Evolutionary conservation across 176 grass and related monocot species (phyloP).

Genomic region (Oryza australiensis): DNA sequence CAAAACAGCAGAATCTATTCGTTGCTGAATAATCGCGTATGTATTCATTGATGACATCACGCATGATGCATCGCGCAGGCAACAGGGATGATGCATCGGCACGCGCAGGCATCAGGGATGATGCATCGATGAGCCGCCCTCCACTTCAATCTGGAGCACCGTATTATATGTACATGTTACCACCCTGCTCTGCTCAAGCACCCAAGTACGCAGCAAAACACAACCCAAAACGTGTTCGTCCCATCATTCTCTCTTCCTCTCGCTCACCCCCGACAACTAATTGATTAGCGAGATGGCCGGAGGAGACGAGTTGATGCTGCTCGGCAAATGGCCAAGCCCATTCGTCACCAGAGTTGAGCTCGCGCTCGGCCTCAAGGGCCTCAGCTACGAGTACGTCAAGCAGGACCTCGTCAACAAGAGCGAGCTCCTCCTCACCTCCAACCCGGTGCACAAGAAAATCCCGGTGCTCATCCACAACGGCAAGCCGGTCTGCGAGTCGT

Average conservation of each 20-base stretch:
- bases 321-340: conserved; percentile 36
- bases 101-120: too few species aligned
- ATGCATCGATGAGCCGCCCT: too few species aligned
- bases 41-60: neutral
- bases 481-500: conserved; percentile 47
- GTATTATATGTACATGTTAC: too few species aligned
- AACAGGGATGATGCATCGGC: neutral
- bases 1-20: too few species aligned
- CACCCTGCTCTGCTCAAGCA: too few species aligned
- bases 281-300: conserved; percentile 1
- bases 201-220: neutral
- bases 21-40: neutral
- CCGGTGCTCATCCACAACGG: conserved; percentile 73
- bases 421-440: conserved; percentile 48
- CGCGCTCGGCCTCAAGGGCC: conserved; percentile 55
- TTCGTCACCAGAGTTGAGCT: conserved; percentile 37
- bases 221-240: neutral
- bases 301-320: conserved; percentile 40
- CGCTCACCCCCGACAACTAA: neutral
- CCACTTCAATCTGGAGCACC: neutral
- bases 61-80: too few species aligned
- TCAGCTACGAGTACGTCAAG: conserved; percentile 55
- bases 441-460: conserved; percentile 67
- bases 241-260: neutral
- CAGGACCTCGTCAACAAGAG: conserved; percentile 55